Evolutionary conservation across 1,139 yeast genomes (phyloP).

Genomic region (Scheffersomyces segobiensis): DNA sequence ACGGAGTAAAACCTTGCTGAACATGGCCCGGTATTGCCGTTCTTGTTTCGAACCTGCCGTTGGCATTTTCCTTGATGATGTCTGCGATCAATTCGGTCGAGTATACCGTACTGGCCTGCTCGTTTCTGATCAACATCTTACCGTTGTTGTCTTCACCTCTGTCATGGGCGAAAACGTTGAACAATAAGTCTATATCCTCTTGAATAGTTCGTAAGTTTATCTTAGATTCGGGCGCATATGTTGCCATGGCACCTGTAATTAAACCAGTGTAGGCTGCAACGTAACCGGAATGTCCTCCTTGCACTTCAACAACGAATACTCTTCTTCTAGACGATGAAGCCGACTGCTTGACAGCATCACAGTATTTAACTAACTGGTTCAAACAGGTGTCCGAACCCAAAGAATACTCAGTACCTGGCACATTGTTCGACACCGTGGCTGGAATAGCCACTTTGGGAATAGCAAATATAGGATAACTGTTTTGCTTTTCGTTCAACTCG

Average conservation of each 20-base stretch:
- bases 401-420: slow-evolving; percentile 82
- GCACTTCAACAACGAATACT: slow-evolving; percentile 81
- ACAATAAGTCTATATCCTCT: slow-evolving; percentile 59
- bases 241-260: slow-evolving; percentile 72
- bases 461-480: slow-evolving; percentile 68
- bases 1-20: slow-evolving; percentile 96
- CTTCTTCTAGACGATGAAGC: slow-evolving; percentile 79
- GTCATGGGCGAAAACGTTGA: slow-evolving; percentile 57
- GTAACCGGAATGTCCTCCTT: slow-evolving; percentile 83
- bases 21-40: slow-evolving; percentile 98
- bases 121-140: slow-evolving; percentile 81
- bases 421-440: slow-evolving; percentile 81
- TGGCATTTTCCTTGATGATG: slow-evolving; percentile 75
- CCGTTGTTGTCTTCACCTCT: slow-evolving; percentile 72
- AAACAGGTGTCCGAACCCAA: slow-evolving; percentile 79
- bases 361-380: slow-evolving; percentile 70
- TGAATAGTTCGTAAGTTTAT: slow-evolving; percentile 57
- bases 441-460: slow-evolving; percentile 80
- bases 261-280: slow-evolving; percentile 71
- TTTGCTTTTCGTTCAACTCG: slow-evolving; percentile 63
- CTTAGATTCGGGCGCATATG: slow-evolving; percentile 75
- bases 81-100: slow-evolving; percentile 81
- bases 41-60: slow-evolving; percentile 81
- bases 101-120: slow-evolving; percentile 79
- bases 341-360: slow-evolving; percentile 77